Evolutionary conservation across 805 yeast genomes (phyloP).

Genomic region (Pichia manshurica): DNA sequence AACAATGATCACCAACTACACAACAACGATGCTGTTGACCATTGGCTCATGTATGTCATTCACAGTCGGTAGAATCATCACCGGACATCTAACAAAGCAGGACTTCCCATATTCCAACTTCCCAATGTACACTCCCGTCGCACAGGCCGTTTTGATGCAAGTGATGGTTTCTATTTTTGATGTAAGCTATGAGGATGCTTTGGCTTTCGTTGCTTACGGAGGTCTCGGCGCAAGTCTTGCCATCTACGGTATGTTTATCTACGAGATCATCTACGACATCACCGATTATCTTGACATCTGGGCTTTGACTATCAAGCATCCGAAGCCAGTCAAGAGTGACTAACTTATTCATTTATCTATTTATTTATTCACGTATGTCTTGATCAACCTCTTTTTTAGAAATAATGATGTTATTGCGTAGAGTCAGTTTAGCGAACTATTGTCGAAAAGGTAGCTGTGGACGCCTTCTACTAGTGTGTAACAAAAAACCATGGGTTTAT

Average conservation of each 20-base stretch:
- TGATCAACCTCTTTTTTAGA: too few species aligned
- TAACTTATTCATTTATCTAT: too few species aligned
- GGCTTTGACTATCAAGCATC: slow-evolving; percentile 79
- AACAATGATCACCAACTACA: slow-evolving; percentile 38
- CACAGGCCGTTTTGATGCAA: slow-evolving; percentile 37
- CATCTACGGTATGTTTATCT: slow-evolving; percentile 64
- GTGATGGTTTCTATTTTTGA: slow-evolving; percentile 34
- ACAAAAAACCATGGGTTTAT: slow-evolving; percentile 4
- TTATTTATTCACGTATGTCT: too few species aligned
- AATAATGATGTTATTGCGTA: too few species aligned
- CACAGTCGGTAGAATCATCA: slow-evolving; percentile 84
- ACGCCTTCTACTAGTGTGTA: not conserved
- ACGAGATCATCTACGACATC: slow-evolving; percentile 73
- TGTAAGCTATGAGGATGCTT: slow-evolving; percentile 36
- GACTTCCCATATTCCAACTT: slow-evolving; percentile 67
- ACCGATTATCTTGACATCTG: slow-evolving; percentile 78
- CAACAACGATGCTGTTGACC: slow-evolving; percentile 56
- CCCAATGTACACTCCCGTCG: slow-evolving; percentile 60
- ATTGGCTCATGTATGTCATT: slow-evolving; percentile 77
- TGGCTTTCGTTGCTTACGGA: slow-evolving; percentile 52
- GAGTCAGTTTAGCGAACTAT: too few species aligned
- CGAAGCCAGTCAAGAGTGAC: slow-evolving; percentile 37
- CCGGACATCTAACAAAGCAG: slow-evolving; percentile 79
- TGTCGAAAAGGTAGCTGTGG: too few species aligned
- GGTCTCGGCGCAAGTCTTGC: slow-evolving; percentile 66